phyloP scores from a whole-genome alignment of 805 yeast genomes.

The Cyberlindnera xylosilytica region DNA sequence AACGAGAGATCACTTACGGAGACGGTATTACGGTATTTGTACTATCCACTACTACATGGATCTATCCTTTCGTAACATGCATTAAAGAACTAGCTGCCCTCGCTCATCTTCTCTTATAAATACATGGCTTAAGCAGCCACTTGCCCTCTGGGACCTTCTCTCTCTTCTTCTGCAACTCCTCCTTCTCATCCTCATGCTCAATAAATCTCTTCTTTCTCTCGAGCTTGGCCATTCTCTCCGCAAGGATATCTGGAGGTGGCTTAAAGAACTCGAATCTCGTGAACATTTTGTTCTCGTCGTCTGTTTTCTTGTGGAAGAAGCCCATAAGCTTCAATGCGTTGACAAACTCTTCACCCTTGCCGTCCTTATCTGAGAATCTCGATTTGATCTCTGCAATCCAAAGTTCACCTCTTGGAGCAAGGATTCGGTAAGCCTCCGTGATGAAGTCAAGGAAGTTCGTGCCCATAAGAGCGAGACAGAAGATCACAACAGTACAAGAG shows the following conservation, averaged over 20 bases:
- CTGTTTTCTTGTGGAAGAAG: constrained; percentile 84
- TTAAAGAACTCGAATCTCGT: constrained; percentile 91
- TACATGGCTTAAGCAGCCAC: constrained; percentile 93
- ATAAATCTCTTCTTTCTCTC: constrained; percentile 65
- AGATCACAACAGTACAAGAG: constrained; percentile 84
- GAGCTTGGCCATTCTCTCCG: constrained; percentile 57
- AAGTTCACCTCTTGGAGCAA: constrained; percentile 88
- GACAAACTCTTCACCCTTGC: constrained; percentile 78
- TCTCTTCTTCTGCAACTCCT: constrained; percentile 55
- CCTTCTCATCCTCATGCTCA: constrained; percentile 64
- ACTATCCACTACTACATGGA: too few relatives aligned
- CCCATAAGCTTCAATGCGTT: constrained; percentile 75
- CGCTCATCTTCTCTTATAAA: constrained; percentile 76
- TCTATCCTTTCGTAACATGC: too few relatives aligned
- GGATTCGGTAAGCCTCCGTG: constrained; percentile 80
- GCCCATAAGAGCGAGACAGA: constrained; percentile 96
- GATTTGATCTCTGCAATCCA: constrained; percentile 99
- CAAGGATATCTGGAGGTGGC: constrained; percentile 67
- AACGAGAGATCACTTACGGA: too few relatives aligned
- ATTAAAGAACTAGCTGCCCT: neutral
- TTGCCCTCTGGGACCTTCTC: constrained; percentile 64
- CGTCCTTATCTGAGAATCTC: constrained; percentile 72
- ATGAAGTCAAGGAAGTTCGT: constrained; percentile 92
- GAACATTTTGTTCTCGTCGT: constrained; percentile 87
- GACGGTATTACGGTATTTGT: too few relatives aligned